Percentiles rank a stretch among this genome's conserved stretches.
These are phyloP conservation scores for Mucor piriformis DNA, from an alignment of 371 early-diverging fungal species.

Conservation along the genomic window DNA sequence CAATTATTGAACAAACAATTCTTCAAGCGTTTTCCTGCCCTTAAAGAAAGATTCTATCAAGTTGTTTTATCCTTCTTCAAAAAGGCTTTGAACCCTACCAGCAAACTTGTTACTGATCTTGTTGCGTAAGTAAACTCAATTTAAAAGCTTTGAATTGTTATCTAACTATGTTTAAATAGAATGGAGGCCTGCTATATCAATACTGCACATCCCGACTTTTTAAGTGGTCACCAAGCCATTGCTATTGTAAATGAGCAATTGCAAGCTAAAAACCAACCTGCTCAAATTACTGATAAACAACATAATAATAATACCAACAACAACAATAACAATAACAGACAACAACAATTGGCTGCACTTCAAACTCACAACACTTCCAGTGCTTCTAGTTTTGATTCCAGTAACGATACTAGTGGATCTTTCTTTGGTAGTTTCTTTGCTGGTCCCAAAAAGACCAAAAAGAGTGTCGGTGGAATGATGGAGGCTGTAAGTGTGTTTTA, in stretches of 20 bases:
- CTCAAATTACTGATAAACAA: slow-evolving; percentile 52
- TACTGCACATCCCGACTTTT: slow-evolving; percentile 98
- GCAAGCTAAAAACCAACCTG: slow-evolving; percentile 50
- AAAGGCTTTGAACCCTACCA: slow-evolving; percentile 87
- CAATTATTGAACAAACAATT: slow-evolving; percentile 88
- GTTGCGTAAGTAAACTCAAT: slow-evolving; percentile 60
- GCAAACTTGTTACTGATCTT: slow-evolving; percentile 90
- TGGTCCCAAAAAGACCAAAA: slow-evolving; percentile 75
- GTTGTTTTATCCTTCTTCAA: slow-evolving; percentile 93
- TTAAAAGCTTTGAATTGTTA: neutral
- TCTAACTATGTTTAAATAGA: slow-evolving; percentile 31
- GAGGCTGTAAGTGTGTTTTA: slow-evolving; percentile 69
- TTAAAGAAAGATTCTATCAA: slow-evolving; percentile 88
- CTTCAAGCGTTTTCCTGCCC: slow-evolving; percentile 94
- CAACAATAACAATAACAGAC: slow-evolving; percentile 5
- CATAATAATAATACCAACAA: slow-evolving; percentile 37
- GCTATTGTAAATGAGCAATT: slow-evolving; percentile 89
- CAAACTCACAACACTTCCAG: slow-evolving; percentile 29
- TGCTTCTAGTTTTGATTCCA: slow-evolving; percentile 17
- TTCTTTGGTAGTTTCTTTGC: slow-evolving; percentile 98
- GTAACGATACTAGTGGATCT: slow-evolving; percentile 49
- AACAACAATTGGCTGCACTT: slow-evolving; percentile 35
- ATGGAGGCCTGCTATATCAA: slow-evolving; percentile 98
- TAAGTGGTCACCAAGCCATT: slow-evolving; percentile 95
- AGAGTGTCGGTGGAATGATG: slow-evolving; percentile 49